Evolutionary conservation across 2,329 filamentous ascomycete species (phyloP), one percentile per base, ranked within the genome.

Genomic region (Meredithiella fracta): DNA sequence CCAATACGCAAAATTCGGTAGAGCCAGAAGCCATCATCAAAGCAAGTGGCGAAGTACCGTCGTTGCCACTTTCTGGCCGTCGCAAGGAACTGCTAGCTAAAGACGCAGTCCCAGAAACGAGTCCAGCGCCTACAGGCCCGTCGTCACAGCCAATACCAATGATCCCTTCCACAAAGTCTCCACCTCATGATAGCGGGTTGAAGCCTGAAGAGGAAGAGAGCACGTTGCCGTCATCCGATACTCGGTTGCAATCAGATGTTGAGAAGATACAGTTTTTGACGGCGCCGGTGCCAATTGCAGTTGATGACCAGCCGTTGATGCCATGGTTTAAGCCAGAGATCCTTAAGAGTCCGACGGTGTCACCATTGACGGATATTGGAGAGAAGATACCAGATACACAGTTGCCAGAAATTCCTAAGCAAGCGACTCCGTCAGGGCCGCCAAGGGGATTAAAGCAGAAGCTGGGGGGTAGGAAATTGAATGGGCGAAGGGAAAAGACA

Each of bases 21-120:
- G 26, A 23, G 15, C 31, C 42, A 22, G 51, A 49, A 5, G 37
- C 37, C 31, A 22, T 51, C 7, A 55, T 55, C 22, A 47, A 34
- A 51, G 51, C 57, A 22, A 53, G 50, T 20, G 37, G 22, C n/a
- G 57, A 54, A 3, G 14, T 15, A 11, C 44, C 50, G 8, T 53
- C 22, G 1, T 17, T 22, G 22, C n/a, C 29, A 1, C 22, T 47
- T 6, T 50, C 53, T 6, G 38, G 55, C 17, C 31, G 51, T 7
- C 50, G 56, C 20, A 38, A 25, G 20, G 54, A 54, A 3, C 25
- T 37, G 20, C 20, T 37, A 3, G 17, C 38, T 25, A 54, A 56
- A n/a, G 57, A 59, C 15, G 22, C 50, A 23, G 57, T 59, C 14
- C 57, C 57, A 14, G 57, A 59, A 17, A 59, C 54, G 3, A 59